Evolutionary conservation across 2,329 filamentous ascomycete species (phyloP).

Genomic region (Ustulina deusta): DNA sequence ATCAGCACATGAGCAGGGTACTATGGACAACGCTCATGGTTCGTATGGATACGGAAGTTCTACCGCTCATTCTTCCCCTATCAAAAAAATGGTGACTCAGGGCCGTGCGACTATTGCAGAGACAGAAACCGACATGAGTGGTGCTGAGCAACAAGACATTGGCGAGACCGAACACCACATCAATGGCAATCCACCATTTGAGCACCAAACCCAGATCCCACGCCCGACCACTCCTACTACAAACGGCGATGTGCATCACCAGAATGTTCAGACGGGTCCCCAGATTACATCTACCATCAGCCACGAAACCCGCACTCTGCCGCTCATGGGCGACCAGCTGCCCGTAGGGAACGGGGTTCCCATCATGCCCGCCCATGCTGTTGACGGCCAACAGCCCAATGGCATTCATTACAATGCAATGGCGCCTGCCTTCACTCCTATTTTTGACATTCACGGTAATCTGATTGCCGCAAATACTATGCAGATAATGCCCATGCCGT

Average conservation of each 20-base stretch:
- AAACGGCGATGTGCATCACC: neutral
- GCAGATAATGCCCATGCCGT: neutral
- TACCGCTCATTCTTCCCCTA: slow-evolving; percentile 17
- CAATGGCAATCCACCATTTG: neutral
- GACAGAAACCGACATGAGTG: neutral
- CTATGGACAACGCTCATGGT: neutral
- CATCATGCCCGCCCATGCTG: neutral
- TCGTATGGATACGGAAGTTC: neutral
- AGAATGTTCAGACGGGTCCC: neutral
- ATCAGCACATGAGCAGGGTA: neutral
- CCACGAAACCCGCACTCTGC: neutral
- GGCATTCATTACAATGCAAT: neutral
- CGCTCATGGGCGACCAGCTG: neutral
- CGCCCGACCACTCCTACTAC: neutral
- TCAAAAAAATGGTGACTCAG: neutral
- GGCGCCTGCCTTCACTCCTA: slow-evolving; percentile 6
- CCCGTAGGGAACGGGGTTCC: neutral
- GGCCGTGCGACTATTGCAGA: neutral
- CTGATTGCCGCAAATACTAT: neutral
- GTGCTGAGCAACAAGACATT: neutral
- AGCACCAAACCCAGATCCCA: neutral
- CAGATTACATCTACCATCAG: neutral
- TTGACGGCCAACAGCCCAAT: neutral
- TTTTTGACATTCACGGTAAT: neutral
- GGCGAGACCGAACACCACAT: neutral